phyloP scores from a whole-genome alignment of 805 yeast species.

The Brettanomyces bruxellensis region DNA sequence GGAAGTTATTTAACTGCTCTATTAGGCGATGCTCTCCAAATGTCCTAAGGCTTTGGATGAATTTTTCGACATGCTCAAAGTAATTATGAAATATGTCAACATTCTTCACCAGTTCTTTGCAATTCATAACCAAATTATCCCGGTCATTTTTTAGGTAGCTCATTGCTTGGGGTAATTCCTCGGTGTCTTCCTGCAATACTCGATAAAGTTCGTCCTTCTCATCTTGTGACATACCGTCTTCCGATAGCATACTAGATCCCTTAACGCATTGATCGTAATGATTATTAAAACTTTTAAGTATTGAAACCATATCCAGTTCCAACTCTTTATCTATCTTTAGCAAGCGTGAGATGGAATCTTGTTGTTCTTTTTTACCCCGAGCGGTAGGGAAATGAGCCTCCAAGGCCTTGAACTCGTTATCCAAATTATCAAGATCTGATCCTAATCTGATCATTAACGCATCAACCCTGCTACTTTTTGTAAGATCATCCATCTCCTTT shows the following conservation, averaged over 20 bases:
- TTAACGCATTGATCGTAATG: constrained; percentile 75
- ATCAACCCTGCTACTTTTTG: constrained; percentile 19
- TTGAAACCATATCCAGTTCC: constrained; percentile 62
- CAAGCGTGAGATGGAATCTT: constrained; percentile 16
- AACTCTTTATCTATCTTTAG: constrained; percentile 34
- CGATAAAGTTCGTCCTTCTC: constrained; percentile 32
- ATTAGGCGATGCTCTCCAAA: constrained; percentile 22
- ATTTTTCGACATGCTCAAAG: constrained; percentile 11
- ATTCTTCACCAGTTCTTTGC: constrained; percentile 18
- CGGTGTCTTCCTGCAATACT: constrained; percentile 43
- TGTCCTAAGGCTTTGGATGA: constrained; percentile 15
- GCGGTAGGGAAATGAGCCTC: constrained; percentile 14
- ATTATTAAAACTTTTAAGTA: constrained; percentile 62
- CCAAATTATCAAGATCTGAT: constrained; percentile 16
- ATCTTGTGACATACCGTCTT: constrained; percentile 8
- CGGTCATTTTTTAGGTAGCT: constrained; percentile 34
- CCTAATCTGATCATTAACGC: constrained; percentile 18
- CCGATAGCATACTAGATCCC: constrained; percentile 27
- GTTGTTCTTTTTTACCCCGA: constrained; percentile 10
- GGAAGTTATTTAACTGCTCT: constrained; percentile 12
- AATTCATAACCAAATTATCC: constrained; percentile 20
- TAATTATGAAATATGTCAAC: constrained; percentile 14
- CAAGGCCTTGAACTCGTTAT: constrained; percentile 18
- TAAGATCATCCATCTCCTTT: constrained; percentile 21
- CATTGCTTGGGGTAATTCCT: constrained; percentile 50